Percentiles rank a stretch among this genome's conserved stretches.
phyloP scores from a whole-genome alignment of 202 grass and related monocot species.

The Saccharum hybrid region DNA sequence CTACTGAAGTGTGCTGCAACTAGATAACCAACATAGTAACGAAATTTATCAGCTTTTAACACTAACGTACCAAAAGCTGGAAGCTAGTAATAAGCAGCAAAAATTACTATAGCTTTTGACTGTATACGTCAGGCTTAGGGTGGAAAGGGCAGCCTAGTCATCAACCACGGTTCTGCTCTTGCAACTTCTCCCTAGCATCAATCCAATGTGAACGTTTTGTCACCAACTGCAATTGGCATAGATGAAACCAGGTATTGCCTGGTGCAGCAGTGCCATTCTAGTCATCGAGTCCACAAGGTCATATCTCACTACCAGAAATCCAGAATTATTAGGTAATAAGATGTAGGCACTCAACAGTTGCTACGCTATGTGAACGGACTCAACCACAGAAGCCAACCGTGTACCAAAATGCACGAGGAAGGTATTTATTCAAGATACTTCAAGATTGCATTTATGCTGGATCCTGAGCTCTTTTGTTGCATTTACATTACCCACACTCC shows the following conservation, averaged over 20 bases:
- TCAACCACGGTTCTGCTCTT: slow-evolving; percentile 33
- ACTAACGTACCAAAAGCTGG: slow-evolving; percentile 15
- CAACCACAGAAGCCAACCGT: not conserved
- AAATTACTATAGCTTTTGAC: slow-evolving; percentile 41
- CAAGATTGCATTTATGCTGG: slow-evolving; percentile 27
- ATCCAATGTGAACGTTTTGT: slow-evolving; percentile 10
- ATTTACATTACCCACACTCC: slow-evolving; percentile 19
- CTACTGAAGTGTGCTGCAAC: slow-evolving; percentile 33
- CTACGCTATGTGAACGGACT: slow-evolving; percentile 15
- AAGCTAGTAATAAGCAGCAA: not conserved
- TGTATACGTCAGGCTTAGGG: slow-evolving; percentile 12
- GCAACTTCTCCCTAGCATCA: not conserved
- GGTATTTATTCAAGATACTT: not conserved
- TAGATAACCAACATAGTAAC: slow-evolving; percentile 32
- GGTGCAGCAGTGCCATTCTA: slow-evolving; percentile 14
- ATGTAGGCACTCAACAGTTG: slow-evolving; percentile 13
- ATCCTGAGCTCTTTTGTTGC: slow-evolving; percentile 20
- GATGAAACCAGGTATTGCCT: not conserved
- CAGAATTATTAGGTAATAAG: slow-evolving; percentile 24
- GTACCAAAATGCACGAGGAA: slow-evolving; percentile 9
- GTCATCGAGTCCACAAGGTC: not conserved
- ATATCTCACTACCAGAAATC: not conserved
- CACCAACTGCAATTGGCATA: not conserved
- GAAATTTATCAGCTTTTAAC: slow-evolving; percentile 13
- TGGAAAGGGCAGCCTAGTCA: slow-evolving; percentile 42